These are phyloP conservation scores for Cercospora sp. DNA, from an alignment of 2,329 filamentous ascomycete genomes.

Conservation along the genomic window DNA sequence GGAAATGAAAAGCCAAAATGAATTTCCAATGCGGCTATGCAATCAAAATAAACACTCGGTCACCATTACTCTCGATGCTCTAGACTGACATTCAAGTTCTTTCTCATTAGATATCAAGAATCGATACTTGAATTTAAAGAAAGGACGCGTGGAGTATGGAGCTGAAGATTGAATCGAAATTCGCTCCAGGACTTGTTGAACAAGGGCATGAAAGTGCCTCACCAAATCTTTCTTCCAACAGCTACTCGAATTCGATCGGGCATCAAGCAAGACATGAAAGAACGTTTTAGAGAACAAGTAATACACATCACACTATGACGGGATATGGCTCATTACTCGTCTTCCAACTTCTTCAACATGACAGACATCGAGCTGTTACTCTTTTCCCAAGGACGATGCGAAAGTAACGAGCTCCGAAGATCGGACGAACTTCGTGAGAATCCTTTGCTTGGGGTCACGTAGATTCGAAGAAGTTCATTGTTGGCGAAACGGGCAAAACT, in stretches of 20 bases:
- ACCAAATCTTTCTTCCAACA: background rate
- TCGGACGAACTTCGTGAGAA: too few species aligned
- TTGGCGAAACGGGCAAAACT: too few species aligned
- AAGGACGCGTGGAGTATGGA: background rate
- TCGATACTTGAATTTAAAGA: slow-evolving; percentile 6
- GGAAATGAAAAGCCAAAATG: background rate
- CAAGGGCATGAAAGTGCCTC: background rate
- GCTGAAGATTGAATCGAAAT: background rate
- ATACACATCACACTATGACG: background rate
- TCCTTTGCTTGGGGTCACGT: too few species aligned
- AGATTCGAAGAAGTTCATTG: too few species aligned
- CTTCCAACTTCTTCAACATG: too few species aligned
- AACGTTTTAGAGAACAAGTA: background rate
- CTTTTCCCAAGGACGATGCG: too few species aligned
- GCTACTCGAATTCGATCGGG: background rate
- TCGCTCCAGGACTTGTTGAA: background rate
- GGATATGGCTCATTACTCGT: background rate
- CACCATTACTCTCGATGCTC: background rate
- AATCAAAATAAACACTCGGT: background rate
- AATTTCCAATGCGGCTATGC: background rate
- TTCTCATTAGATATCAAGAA: background rate
- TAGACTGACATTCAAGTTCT: background rate
- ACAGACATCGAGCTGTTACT: too few species aligned
- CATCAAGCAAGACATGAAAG: background rate
- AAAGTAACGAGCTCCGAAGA: too few species aligned